Percentiles rank a stretch among this genome's conserved stretches.
phyloP scores from a whole-genome alignment of 2,329 filamentous ascomycete species.

The Penicillium sclerotigenum region DNA sequence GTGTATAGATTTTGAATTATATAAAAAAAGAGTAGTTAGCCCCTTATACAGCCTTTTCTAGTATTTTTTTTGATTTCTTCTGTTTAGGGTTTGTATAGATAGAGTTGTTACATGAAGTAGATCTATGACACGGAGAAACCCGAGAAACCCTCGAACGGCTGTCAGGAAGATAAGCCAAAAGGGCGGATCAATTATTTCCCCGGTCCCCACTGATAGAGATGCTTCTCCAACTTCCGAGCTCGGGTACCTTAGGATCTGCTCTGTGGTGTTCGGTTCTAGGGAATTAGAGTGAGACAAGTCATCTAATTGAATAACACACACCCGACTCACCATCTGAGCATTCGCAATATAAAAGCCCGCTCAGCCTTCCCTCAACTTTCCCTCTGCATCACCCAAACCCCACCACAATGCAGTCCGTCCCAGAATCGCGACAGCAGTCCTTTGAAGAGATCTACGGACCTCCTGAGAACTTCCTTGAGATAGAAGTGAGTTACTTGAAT shows the following conservation, averaged over 20 bases:
- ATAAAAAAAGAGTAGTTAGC: not conserved
- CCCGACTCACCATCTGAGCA: not conserved
- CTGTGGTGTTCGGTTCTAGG: not conserved
- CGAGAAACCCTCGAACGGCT: not conserved
- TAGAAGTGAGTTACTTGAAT: slow-evolving; percentile 64
- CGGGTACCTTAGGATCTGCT: not conserved
- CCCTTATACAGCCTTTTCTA: not conserved
- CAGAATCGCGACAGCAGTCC: slow-evolving; percentile 76
- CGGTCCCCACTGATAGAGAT: slow-evolving; percentile 11
- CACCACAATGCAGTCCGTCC: slow-evolving; percentile 59
- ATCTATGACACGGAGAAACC: not conserved
- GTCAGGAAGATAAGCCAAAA: slow-evolving; percentile 12
- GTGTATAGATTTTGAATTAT: not conserved
- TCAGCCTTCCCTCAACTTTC: not conserved
- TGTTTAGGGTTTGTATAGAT: not conserved
- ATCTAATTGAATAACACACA: not conserved
- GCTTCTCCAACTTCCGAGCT: slow-evolving; percentile 8
- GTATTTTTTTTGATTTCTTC: not conserved
- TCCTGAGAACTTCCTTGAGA: slow-evolving; percentile 97
- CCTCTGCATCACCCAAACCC: slow-evolving; percentile 5
- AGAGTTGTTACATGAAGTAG: not conserved
- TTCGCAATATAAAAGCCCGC: not conserved
- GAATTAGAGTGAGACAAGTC: not conserved
- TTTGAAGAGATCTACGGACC: slow-evolving; percentile 99
- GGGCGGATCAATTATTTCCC: slow-evolving; percentile 17